These are phyloP conservation scores for Apiospora rasikravindrae DNA, from an alignment of 2,329 filamentous ascomycete species.

Conservation along the genomic window DNA sequence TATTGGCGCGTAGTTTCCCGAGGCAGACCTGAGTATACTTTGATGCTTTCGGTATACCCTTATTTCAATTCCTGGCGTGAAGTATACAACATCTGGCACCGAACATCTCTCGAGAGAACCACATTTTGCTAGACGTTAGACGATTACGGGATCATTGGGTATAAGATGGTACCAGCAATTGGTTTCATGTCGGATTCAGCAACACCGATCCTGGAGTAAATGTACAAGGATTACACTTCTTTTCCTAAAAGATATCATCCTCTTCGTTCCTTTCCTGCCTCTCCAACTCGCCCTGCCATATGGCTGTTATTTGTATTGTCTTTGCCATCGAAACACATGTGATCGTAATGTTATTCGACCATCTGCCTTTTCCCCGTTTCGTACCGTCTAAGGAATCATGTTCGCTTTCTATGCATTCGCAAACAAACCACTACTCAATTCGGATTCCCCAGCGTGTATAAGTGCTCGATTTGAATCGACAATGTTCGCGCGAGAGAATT, in stretches of 20 bases:
- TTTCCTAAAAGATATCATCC: conserved; percentile 19
- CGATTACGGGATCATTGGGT: not conserved
- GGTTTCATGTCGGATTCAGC: conserved; percentile 35
- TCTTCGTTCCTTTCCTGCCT: conserved; percentile 3
- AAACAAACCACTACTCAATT: not conserved
- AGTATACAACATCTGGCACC: too few relatives aligned
- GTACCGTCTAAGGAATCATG: conserved; percentile 9
- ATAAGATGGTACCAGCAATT: conserved; percentile 26
- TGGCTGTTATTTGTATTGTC: not conserved
- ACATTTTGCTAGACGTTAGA: not conserved
- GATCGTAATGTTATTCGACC: not conserved
- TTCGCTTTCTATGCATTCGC: conserved; percentile 1
- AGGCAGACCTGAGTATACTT: too few relatives aligned
- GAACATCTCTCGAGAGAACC: not conserved
- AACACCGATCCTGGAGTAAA: conserved; percentile 39
- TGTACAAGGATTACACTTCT: conserved; percentile 47
- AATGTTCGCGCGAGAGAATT: not conserved
- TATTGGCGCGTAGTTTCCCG: not conserved
- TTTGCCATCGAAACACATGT: conserved; percentile 10
- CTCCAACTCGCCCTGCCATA: conserved; percentile 10
- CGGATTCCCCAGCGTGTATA: conserved; percentile 6
- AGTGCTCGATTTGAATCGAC: not conserved
- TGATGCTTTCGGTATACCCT: too few relatives aligned
- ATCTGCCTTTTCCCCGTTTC: conserved; percentile 14
- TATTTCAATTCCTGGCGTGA: not conserved